phyloP scores from a whole-genome alignment of 1,284 basidiomycete genomes.

The Leccinum pachyderme region DNA sequence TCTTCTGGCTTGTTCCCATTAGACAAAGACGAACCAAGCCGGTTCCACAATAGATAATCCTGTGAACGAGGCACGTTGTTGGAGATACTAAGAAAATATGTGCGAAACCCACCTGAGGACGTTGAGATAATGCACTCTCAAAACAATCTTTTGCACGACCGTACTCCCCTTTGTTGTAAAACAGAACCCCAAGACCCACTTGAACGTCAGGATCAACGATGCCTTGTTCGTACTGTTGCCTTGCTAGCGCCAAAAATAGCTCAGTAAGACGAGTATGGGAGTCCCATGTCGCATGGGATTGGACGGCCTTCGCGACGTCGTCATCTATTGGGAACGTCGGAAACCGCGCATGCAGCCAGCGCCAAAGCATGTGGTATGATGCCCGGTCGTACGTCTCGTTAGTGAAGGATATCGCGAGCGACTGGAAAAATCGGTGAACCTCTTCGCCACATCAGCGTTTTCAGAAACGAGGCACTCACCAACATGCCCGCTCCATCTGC shows the following conservation, averaged over 20 bases:
- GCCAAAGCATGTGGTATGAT: conserved; percentile 84
- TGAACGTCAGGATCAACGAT: conserved; percentile 92
- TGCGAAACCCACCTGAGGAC: conserved; percentile 56
- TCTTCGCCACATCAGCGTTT: not conserved
- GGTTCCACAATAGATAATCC: conserved; percentile 97
- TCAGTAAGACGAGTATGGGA: conserved; percentile 82
- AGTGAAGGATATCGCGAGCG: conserved; percentile 94
- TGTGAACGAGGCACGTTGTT: conserved; percentile 27
- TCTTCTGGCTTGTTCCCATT: conserved; percentile 96
- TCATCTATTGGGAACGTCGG: conserved; percentile 62
- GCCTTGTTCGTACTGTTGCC: conserved; percentile 68
- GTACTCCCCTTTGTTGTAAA: conserved; percentile 83
- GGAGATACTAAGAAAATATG: conserved; percentile 5
- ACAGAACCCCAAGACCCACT: conserved; percentile 89
- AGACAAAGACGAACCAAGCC: conserved; percentile 91
- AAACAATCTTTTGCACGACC: conserved; percentile 90
- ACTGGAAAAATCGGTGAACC: conserved; percentile 46
- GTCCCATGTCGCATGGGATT: conserved; percentile 76
- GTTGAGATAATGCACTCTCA: conserved; percentile 74
- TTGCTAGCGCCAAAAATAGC: conserved; percentile 82
- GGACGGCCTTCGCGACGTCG: conserved; percentile 56
- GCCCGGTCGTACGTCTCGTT: conserved; percentile 93
- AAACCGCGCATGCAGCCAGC: conserved; percentile 81
- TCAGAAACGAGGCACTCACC: conserved; percentile 44
- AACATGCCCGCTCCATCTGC: conserved; percentile 79